Evolutionary conservation across 805 yeast species (phyloP).

Genomic region (Jamesozyma piceae): DNA sequence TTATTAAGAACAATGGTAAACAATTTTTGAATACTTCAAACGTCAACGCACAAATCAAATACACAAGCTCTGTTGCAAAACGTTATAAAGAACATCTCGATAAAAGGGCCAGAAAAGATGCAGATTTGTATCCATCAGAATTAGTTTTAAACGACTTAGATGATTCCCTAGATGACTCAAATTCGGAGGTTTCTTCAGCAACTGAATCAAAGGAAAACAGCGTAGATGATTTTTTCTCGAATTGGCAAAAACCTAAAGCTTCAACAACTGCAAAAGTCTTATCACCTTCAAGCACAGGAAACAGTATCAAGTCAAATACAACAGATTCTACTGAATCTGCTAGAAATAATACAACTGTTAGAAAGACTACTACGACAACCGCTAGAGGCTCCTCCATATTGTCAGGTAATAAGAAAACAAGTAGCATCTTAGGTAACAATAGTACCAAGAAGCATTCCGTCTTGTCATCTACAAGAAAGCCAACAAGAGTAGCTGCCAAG

Average conservation of each 20-base stretch:
- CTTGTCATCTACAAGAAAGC: conserved; percentile 47
- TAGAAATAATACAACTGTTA: neutral
- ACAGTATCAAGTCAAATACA: neutral
- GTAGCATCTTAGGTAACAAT: conserved; percentile 7
- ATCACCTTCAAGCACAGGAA: neutral
- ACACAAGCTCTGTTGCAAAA: conserved; percentile 69
- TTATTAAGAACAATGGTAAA: conserved; percentile 77
- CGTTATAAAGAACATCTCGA: conserved; percentile 75
- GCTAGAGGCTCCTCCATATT: conserved; percentile 10
- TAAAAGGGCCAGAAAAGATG: conserved; percentile 57
- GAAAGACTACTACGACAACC: neutral
- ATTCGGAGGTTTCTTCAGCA: conserved; percentile 23
- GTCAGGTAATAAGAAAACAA: conserved; percentile 20
- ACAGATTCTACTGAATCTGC: neutral
- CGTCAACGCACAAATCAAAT: conserved; percentile 65
- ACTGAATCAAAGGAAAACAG: conserved; percentile 34
- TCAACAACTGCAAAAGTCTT: conserved; percentile 20
- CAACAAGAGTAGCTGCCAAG: conserved; percentile 47
- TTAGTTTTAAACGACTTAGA: conserved; percentile 40
- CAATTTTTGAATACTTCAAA: conserved; percentile 42
- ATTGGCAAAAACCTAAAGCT: conserved; percentile 75
- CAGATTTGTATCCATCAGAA: conserved; percentile 58
- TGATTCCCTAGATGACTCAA: conserved; percentile 17
- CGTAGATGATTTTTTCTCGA: conserved; percentile 81
- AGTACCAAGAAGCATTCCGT: conserved; percentile 36